Percentiles rank a stretch among this genome's conserved stretches.
Evolutionary conservation across 192 early-diverging fungal species (phyloP).

Genomic region (Irineochytrium annulatum): DNA sequence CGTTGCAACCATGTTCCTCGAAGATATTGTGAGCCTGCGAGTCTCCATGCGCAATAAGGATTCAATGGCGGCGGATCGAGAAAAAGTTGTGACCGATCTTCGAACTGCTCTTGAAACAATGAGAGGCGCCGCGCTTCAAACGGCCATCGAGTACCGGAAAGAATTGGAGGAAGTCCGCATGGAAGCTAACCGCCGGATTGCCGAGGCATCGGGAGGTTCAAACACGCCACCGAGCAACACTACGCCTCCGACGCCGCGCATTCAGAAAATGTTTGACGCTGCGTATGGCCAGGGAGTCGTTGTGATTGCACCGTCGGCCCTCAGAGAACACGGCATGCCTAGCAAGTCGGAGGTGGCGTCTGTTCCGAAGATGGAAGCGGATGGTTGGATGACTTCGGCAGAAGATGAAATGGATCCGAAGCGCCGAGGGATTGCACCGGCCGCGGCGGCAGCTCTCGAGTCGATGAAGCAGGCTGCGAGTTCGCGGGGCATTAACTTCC

Average conservation of each 20-base stretch:
- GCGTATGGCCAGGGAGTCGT: constrained; percentile 21
- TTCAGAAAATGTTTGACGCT: constrained; percentile 27
- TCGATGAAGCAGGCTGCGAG: too few species aligned
- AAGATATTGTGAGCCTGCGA: constrained; percentile 35
- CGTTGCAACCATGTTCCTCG: constrained; percentile 31
- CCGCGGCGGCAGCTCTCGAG: constrained; percentile 1
- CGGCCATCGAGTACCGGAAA: constrained; percentile 28
- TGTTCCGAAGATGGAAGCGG: neutral
- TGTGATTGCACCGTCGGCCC: constrained; percentile 7
- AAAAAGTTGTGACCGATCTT: constrained; percentile 27
- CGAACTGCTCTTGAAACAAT: constrained; percentile 16
- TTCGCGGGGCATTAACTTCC: too few species aligned
- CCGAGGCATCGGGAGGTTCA: neutral
- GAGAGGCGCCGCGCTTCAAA: constrained; percentile 24
- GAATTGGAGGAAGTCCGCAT: constrained; percentile 19
- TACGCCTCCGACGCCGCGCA: constrained; percentile 13
- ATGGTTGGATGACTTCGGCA: neutral
- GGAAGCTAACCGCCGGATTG: constrained; percentile 4
- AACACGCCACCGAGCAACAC: neutral
- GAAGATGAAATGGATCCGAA: neutral
- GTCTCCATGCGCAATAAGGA: constrained; percentile 17
- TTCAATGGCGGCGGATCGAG: constrained; percentile 23
- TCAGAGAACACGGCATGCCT: too few species aligned
- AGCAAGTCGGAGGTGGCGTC: neutral
- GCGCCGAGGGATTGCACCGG: neutral